These are phyloP conservation scores for Aspergillus versicolor DNA, from an alignment of 2,329 filamentous ascomycete species.

Conservation along the genomic window DNA sequence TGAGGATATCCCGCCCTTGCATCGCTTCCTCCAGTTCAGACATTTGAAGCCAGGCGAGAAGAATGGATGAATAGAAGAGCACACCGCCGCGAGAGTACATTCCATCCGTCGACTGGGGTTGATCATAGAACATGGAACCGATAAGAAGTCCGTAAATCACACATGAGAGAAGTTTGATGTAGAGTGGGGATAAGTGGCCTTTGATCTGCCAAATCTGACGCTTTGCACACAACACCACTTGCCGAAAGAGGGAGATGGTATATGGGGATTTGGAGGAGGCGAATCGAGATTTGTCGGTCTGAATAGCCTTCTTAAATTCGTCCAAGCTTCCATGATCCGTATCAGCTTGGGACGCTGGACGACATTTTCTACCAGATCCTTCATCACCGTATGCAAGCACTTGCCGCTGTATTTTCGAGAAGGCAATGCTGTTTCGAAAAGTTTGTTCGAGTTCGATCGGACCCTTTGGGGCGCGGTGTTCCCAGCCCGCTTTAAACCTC, in stretches of 20 bases:
- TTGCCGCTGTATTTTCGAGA: constrained; percentile 57
- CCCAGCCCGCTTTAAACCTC: constrained; percentile 61
- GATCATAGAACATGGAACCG: constrained; percentile 70
- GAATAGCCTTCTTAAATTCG: constrained; percentile 60
- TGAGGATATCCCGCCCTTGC: constrained; percentile 65
- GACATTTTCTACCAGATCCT: constrained; percentile 30
- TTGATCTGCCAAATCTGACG: constrained; percentile 73
- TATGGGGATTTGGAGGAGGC: constrained; percentile 67
- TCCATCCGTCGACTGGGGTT: constrained; percentile 54
- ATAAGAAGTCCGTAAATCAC: constrained; percentile 69
- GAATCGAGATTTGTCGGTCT: constrained; percentile 51
- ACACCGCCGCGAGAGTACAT: constrained; percentile 61
- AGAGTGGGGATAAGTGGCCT: constrained; percentile 68
- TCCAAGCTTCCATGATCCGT: constrained; percentile 29
- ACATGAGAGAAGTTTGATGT: constrained; percentile 72
- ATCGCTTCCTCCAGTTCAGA: constrained; percentile 75
- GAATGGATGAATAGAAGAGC: constrained; percentile 62
- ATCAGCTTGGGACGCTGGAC: constrained; percentile 48
- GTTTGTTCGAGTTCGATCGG: constrained; percentile 65
- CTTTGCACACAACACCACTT: constrained; percentile 59
- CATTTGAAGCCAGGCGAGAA: constrained; percentile 66
- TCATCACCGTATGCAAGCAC: constrained; percentile 57
- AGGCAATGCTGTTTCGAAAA: constrained; percentile 61
- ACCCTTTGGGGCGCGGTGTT: constrained; percentile 63
- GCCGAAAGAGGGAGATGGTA: constrained; percentile 68